Conservation (phyloP, 495 filamentous ascomycete species). For the Rostrohypoxylon terebratum region DNA sequence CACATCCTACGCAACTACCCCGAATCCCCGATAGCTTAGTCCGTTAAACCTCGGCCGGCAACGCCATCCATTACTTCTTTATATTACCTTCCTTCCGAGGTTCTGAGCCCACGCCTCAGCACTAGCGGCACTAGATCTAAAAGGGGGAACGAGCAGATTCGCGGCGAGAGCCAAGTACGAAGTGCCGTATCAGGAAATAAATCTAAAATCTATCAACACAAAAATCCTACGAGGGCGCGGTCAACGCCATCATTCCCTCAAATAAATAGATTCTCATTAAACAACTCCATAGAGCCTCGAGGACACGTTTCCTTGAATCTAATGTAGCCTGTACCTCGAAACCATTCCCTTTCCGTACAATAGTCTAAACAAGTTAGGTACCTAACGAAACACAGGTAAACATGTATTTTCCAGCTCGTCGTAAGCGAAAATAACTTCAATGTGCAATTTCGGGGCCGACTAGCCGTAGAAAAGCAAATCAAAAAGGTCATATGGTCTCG, state of each 20-base stretch:
- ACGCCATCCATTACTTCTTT: not conserved
- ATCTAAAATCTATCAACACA: not conserved
- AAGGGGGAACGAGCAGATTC: not conserved
- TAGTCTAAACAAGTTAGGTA: not conserved
- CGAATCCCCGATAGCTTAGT: not conserved
- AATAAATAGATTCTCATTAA: not conserved
- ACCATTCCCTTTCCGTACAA: not conserved
- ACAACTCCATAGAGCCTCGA: not conserved
- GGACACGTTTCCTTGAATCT: not conserved
- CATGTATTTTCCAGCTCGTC: not conserved
- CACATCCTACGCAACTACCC: not conserved
- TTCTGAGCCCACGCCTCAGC: not conserved
- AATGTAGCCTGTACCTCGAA: not conserved
- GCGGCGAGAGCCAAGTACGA: not conserved
- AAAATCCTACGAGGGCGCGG: not conserved
- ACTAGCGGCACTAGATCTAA: not conserved
- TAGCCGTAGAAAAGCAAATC: not conserved
- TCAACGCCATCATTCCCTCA: not conserved
- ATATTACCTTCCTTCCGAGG: not conserved
- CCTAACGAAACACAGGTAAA: not conserved
- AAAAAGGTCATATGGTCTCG: not conserved
- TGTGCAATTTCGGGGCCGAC: not conserved
- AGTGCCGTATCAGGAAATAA: not conserved
- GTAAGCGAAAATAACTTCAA: conserved; percentile 1
- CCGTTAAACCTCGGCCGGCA: not conserved